Evolutionary conservation across 129 eudicot genomes (phyloP).

Genomic region (Lactuca sativa): DNA sequence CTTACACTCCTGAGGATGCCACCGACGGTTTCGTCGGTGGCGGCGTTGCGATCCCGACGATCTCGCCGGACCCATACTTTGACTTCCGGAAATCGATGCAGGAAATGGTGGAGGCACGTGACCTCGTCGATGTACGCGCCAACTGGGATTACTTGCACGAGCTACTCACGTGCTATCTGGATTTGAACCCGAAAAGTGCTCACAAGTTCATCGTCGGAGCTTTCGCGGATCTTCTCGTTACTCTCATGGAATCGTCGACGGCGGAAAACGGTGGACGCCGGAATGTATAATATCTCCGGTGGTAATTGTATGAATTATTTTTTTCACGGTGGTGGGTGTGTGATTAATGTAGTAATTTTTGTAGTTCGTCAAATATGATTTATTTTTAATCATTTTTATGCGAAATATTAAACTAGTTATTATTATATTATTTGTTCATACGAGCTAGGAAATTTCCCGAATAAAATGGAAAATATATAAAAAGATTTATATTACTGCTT

Average conservation of each 20-base stretch:
- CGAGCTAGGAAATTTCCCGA: background rate
- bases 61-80: slow-evolving; percentile 81
- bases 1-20: slow-evolving; percentile 33
- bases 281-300: slow-evolving; percentile 18
- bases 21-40: slow-evolving; percentile 29
- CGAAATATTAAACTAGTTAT: background rate
- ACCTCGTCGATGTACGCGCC: slow-evolving; percentile 47
- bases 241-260: slow-evolving; percentile 44
- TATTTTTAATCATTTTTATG: background rate
- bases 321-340: slow-evolving; percentile 24
- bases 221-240: slow-evolving; percentile 75
- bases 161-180: slow-evolving; percentile 74
- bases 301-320: slow-evolving; percentile 16
- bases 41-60: slow-evolving; percentile 57
- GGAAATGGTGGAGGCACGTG: slow-evolving; percentile 99
- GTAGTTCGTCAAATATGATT: slow-evolving; percentile 15
- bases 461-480: background rate
- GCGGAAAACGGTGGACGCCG: slow-evolving; percentile 32
- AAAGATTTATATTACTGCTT: background rate
- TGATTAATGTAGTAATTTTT: slow-evolving; percentile 33
- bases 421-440: background rate
- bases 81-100: slow-evolving; percentile 97
- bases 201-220: slow-evolving; percentile 91
- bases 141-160: slow-evolving; percentile 86
- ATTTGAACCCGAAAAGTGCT: slow-evolving; percentile 76